Base-by-base conservation (phyloP, 2,329 filamentous ascomycete species). In the Geoglossum cookeanum region DNA sequence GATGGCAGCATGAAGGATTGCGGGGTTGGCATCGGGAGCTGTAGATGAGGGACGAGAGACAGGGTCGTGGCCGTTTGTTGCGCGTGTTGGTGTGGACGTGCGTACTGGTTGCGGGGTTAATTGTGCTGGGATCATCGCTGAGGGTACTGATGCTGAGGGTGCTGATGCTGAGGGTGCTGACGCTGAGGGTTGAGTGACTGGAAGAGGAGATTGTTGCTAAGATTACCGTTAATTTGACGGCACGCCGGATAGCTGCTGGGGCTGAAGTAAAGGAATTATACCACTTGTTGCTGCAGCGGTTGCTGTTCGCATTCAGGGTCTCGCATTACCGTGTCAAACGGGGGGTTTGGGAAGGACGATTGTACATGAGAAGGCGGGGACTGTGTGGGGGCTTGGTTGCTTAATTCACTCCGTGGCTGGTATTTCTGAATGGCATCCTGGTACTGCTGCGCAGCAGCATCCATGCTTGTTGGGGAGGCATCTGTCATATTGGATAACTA, bases 1-100 rank as follows among this genome's bases (percentile, higher is more conserved):
- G 1, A 78, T 74, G 13, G 80, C 76, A 64, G 83, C 77, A 11
- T 75, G 69, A 1, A 81, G 81, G 67, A 83, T 76, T n/a, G 71
- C 15, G 17, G 42, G 17, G 32, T 42, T 35, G 7, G 72, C 62
- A 59, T 81, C 78, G 3, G 78, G 78, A 59, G 80, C 77, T 52
- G 72, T 75, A 33, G 78, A 81, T 6, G 76, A 72, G 8, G 79
- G 77, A 53, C 49, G 49, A 53, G 54, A 48, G 6, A 56, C 54
- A 3, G 39, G 39, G 13, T 62, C 79, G 72, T 39, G 78, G 81
- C 60, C 71, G 69, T 58, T 70, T 68, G 57, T 71, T 70, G 48
- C 60, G 63, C 27, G 64, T 64, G 60, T 67, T 69, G 4, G 62
- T 7, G 42, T 65, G 55, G 65, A 65, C 55, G 72, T 71, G 30